Evolutionary conservation across 1,284 basidiomycete species (phyloP).

Genomic region (Heterobasidion annosum): DNA sequence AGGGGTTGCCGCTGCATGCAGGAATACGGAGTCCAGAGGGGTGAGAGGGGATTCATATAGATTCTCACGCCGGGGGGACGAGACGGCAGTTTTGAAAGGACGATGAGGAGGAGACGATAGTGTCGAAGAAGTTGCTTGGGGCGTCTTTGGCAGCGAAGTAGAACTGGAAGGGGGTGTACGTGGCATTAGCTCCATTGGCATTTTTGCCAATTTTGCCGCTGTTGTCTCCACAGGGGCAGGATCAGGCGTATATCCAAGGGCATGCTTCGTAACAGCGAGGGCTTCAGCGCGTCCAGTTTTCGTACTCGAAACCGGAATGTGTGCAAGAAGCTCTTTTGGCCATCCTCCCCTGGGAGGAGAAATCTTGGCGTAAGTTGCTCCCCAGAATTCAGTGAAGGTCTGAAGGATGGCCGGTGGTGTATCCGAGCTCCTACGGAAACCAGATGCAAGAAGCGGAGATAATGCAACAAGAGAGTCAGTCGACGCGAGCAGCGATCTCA

Average conservation of each 20-base stretch:
- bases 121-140: background rate
- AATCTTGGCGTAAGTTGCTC: constrained; percentile 28
- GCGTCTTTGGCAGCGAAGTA: constrained; percentile 4
- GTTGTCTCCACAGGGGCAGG: background rate
- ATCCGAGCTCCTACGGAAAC: constrained; percentile 38
- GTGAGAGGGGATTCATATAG: constrained; percentile 4
- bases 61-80: background rate
- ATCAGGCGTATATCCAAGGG: too few relatives aligned
- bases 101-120: constrained; percentile 3
- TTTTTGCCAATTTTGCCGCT: background rate
- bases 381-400: constrained; percentile 54
- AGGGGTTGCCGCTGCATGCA: constrained; percentile 5
- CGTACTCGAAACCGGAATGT: background rate
- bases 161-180: background rate
- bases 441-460: constrained; percentile 40
- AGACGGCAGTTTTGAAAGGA: constrained; percentile 2
- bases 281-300: background rate
- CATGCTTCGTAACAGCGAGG: background rate
- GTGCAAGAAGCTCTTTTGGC: constrained; percentile 30
- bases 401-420: constrained; percentile 30
- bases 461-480: constrained; percentile 31
- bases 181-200: background rate
- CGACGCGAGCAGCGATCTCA: constrained; percentile 33
- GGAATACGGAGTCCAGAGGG: constrained; percentile 5
- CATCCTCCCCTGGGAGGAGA: constrained; percentile 37